Evolutionary conservation across 192 early-diverging fungal species (phyloP).

Genomic region (Cladochytrium replicatum): DNA sequence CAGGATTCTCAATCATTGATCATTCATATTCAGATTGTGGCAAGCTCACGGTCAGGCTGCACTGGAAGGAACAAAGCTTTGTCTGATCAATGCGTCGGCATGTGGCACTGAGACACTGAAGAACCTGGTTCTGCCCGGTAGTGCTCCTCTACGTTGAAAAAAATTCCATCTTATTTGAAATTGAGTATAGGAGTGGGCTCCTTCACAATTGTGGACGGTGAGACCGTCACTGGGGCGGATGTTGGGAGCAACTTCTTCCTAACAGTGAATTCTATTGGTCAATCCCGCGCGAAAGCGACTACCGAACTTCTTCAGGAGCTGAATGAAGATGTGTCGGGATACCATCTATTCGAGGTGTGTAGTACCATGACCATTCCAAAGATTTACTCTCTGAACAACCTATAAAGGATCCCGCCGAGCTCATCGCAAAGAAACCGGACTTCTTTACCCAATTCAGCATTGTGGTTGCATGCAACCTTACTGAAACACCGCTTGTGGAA

Average conservation of each 20-base stretch:
- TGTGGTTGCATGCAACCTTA: conserved; percentile 63
- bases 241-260: conserved; percentile 90
- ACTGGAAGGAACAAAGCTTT: conserved; percentile 73
- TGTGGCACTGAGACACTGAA: conserved; percentile 87
- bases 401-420: conserved; percentile 33
- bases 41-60: conserved; percentile 78
- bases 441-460: conserved; percentile 63
- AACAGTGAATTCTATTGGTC: conserved; percentile 49
- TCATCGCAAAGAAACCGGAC: conserved; percentile 36
- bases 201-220: conserved; percentile 75
- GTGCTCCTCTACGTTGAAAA: not conserved
- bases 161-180: not conserved
- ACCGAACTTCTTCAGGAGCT: conserved; percentile 65
- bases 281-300: conserved; percentile 51
- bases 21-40: conserved; percentile 69
- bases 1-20: not conserved
- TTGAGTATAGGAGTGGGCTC: conserved; percentile 76
- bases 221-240: conserved; percentile 54
- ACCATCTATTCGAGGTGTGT: conserved; percentile 45
- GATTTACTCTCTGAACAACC: not conserved
- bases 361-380: conserved; percentile 3
- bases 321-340: conserved; percentile 75
- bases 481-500: conserved; percentile 39
- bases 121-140: conserved; percentile 92
- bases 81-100: conserved; percentile 73